A percentile compares a stretch with the other conserved stretches of the same genome.
phyloP scores from a whole-genome alignment of 2,329 filamentous ascomycete genomes.

The Beauveria caledonica region DNA sequence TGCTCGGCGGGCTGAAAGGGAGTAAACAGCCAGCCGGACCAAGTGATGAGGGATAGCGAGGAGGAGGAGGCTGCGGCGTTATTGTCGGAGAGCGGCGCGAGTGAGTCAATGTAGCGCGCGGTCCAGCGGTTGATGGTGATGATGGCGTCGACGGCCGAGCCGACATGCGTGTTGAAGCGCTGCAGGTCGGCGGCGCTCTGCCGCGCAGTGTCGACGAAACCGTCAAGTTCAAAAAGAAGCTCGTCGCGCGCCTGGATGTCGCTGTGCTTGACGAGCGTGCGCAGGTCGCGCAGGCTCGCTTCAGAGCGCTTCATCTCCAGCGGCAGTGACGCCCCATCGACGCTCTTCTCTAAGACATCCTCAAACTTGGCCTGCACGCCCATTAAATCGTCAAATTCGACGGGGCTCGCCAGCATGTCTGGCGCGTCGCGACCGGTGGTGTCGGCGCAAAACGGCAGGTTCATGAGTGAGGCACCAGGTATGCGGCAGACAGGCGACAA shows the following conservation, averaged over 20 bases:
- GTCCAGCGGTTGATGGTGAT: conserved; percentile 72
- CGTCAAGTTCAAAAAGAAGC: conserved; percentile 66
- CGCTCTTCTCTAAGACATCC: conserved; percentile 60
- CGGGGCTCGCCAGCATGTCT: conserved; percentile 22
- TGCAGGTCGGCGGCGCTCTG: conserved; percentile 59
- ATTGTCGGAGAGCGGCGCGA: conserved; percentile 30
- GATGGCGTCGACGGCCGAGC: conserved; percentile 64
- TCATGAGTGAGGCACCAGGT: conserved; percentile 53
- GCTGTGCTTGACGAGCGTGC: conserved; percentile 63
- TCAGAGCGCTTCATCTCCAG: conserved; percentile 75
- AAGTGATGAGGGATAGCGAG: conserved; percentile 30
- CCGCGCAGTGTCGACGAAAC: conserved; percentile 63
- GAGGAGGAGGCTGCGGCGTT: conserved; percentile 17
- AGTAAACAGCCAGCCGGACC: conserved; percentile 40
- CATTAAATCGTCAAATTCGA: conserved; percentile 71
- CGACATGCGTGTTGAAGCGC: conserved; percentile 69
- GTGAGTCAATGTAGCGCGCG: conserved; percentile 55
- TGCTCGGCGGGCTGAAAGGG: conserved; percentile 56
- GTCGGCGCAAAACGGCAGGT: conserved; percentile 54
- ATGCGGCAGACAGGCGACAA: conserved; percentile 63
- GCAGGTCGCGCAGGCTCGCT: conserved; percentile 63
- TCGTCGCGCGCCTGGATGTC: conserved; percentile 59
- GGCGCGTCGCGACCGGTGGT: conserved; percentile 4
- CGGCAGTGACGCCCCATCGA: conserved; percentile 58
- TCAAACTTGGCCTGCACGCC: conserved; percentile 68